phyloP scores from a whole-genome alignment of 192 early-diverging fungal species.

The Mortierella claussenii region DNA sequence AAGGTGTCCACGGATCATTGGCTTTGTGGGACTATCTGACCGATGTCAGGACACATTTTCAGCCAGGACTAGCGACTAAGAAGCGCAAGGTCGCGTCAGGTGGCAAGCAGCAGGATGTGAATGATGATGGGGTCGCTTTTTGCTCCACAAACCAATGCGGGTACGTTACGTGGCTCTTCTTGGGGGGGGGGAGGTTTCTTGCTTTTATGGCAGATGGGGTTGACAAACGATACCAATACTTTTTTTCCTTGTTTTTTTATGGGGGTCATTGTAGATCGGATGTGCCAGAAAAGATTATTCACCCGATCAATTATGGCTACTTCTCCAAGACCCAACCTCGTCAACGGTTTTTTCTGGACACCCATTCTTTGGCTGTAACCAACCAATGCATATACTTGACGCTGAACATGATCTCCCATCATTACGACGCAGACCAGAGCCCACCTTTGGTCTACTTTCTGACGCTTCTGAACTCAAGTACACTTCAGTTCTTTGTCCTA shows the following conservation, averaged over 20 bases:
- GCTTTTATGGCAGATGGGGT: too few species aligned
- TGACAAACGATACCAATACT: too few species aligned
- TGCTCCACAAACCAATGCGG: slow-evolving; percentile 66
- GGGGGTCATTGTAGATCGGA: slow-evolving; percentile 52
- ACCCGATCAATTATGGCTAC: slow-evolving; percentile 70
- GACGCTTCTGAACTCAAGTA: slow-evolving; percentile 61
- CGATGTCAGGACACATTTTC: slow-evolving; percentile 60
- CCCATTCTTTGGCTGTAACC: slow-evolving; percentile 53
- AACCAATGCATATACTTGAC: slow-evolving; percentile 69
- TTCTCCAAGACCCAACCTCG: slow-evolving; percentile 63
- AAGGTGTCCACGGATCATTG: slow-evolving; percentile 28
- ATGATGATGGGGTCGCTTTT: slow-evolving; percentile 56
- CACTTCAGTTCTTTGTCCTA: slow-evolving; percentile 59
- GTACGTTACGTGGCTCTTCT: slow-evolving; percentile 19
- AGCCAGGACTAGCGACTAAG: slow-evolving; percentile 49
- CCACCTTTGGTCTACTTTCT: slow-evolving; percentile 55
- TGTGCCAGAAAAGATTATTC: slow-evolving; percentile 59
- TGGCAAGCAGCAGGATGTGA: slow-evolving; percentile 7
- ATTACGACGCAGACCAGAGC: slow-evolving; percentile 14
- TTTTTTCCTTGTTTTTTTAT: too few species aligned
- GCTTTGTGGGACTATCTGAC: slow-evolving; percentile 58
- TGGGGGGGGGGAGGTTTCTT: too few species aligned
- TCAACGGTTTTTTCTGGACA: slow-evolving; percentile 67
- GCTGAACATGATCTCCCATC: slow-evolving; percentile 18
- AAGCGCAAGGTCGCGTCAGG: slow-evolving; percentile 16